Evolutionary conservation across 2,329 filamentous ascomycete genomes (phyloP).

Genomic region (Fusarium subglutinans): DNA sequence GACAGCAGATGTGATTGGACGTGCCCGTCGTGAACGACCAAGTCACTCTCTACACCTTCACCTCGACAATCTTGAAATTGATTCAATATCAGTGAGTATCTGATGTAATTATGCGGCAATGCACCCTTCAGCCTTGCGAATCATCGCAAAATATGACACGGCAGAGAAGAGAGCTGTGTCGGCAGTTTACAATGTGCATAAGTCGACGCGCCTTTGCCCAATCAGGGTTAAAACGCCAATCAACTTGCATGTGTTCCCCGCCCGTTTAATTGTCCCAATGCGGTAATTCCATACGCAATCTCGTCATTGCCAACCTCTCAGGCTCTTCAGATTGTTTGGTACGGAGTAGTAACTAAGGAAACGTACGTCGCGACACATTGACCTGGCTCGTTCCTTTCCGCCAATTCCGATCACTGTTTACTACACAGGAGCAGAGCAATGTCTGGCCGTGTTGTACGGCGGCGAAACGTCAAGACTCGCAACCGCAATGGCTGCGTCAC

Average conservation of each 20-base stretch:
- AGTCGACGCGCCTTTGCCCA: not conserved
- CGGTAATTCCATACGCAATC: not conserved
- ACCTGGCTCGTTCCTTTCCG: not conserved
- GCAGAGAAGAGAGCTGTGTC: not conserved
- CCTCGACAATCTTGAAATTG: not conserved
- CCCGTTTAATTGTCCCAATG: not conserved
- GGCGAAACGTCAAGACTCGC: constrained; percentile 16
- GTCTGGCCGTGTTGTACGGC: constrained; percentile 2
- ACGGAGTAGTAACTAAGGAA: not conserved
- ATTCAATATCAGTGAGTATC: too few species aligned
- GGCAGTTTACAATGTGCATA: not conserved
- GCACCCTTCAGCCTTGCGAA: not conserved
- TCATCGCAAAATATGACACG: not conserved
- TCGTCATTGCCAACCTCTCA: not conserved
- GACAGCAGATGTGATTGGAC: not conserved
- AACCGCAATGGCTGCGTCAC: constrained; percentile 24
- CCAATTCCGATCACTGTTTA: not conserved
- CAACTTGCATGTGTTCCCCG: not conserved
- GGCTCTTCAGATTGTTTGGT: not conserved
- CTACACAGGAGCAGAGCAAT: not conserved
- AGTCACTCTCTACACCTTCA: not conserved
- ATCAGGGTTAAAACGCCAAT: not conserved
- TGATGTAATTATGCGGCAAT: not conserved
- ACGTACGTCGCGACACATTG: not conserved
- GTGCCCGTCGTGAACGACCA: not conserved